Conservation (phyloP, 1,284 basidiomycete genomes). For the Leccinum subatratum region DNA sequence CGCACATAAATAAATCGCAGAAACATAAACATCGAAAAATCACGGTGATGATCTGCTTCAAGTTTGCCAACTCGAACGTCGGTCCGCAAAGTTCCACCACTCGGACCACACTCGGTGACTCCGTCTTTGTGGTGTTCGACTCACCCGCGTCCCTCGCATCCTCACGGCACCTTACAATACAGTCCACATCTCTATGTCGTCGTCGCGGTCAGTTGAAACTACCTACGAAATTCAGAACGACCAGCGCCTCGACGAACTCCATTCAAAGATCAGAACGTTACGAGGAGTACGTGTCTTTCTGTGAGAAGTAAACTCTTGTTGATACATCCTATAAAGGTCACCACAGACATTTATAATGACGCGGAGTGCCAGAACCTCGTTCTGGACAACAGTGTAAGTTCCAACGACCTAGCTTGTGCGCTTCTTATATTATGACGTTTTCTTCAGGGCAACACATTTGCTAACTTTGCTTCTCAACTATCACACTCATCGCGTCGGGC, state of each 20-base stretch:
- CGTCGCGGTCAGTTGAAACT: conserved; percentile 47
- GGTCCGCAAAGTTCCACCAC: neutral
- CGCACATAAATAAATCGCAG: conserved; percentile 24
- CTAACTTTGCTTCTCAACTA: conserved; percentile 56
- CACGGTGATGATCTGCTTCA: conserved; percentile 49
- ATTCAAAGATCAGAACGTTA: conserved; percentile 72
- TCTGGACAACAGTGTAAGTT: conserved; percentile 67
- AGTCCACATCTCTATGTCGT: conserved; percentile 28
- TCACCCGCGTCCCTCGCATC: conserved; percentile 59
- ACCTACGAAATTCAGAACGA: conserved; percentile 80
- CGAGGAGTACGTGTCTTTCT: conserved; percentile 54
- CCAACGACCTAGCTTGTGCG: neutral
- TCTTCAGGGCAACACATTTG: conserved; percentile 59
- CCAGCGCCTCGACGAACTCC: conserved; percentile 72
- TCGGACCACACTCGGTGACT: conserved; percentile 13
- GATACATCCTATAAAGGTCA: conserved; percentile 48
- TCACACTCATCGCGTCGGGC: conserved; percentile 62
- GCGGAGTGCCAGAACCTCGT: conserved; percentile 75
- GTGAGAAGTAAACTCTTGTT: conserved; percentile 5
- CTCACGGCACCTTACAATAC: conserved; percentile 34
- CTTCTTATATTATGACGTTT: neutral
- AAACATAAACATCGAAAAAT: conserved; percentile 29
- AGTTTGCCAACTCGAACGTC: conserved; percentile 33
- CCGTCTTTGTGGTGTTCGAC: conserved; percentile 57
- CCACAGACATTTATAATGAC: conserved; percentile 74